Base-by-base conservation (phyloP, 192 early-diverging fungal species). In the Coemansia erecta region DNA sequence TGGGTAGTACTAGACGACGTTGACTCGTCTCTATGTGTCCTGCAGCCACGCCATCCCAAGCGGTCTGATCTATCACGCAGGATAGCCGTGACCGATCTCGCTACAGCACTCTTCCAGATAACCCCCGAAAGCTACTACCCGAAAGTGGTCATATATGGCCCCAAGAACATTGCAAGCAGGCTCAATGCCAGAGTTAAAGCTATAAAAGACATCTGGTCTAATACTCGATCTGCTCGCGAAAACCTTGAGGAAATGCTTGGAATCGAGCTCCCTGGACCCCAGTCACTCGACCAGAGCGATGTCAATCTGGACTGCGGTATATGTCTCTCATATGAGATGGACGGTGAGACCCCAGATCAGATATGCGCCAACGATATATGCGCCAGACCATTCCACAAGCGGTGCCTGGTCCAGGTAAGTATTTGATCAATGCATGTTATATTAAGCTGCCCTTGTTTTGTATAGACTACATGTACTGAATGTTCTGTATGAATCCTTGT, bases 291-390 rank as follows among this genome's bases (percentile, higher is more conserved):
- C 18, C 47, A 64, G 8, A 41, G 43, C 11, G 75, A 78, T 22
- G 46, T 61, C 12, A 67, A 58, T 26, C 56, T 78, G n/a, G 65
- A 78, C 24, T 78, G 75, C 39, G 75, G 75, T n/a, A 68, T 78
- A 8, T 78, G 75, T 43, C 60, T 78, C 48, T 48, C 68, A n/a
- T 78, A 61, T 48, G 17, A 40, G 1, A 35, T 41, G 51, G 69
- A 53, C 14, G 53, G 37, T 0, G 65, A 68, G 4, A 21, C 58
- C 2, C 68, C 75, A 3, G 69, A 78, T 39, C 75, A 78, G 58
- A 19, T 72, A n/a, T 78, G 75, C 39, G 19, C 56, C 0, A 78
- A 56, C 49, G 69, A 78, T 12, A 22, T 26, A 14, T 78, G 75
- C 31, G 75, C 68, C 0, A 64, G 71, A 50, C 69, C 75, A 23